Base-by-base conservation (phyloP, 2,329 filamentous ascomycete species). In the Leptographium wingfieldii region DNA sequence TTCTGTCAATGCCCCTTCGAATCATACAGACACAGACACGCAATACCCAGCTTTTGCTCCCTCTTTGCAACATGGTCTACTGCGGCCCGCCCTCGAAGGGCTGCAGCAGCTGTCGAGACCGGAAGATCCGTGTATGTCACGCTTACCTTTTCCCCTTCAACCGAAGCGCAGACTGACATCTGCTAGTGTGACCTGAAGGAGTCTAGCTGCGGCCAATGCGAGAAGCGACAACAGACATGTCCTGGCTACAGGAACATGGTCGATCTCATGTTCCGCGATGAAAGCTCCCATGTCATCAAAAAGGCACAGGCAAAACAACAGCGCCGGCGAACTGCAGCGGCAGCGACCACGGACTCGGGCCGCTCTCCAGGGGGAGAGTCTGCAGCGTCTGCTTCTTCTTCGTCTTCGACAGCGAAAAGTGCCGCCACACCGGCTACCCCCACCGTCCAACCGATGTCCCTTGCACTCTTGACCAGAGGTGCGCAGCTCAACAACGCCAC, bases 181-280 rank as follows among this genome's bases (percentile, higher is more conserved):
- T 2, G 22, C 53, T 63, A 82, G 79, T 83, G 80, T 67, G 80
- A 82, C 65, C 76, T 80, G 66, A 72, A 69, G 60, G 73, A 75
- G 54, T 76, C 77, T 11, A 73, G 74, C 55, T 83, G 80, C 60
- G 78, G 78, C 55, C 80, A 82, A 67, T 83, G 80, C 66, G 73
- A 74, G 56, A 80, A 80, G 66, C 75, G 78, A 51, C 73, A 77
- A 60, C 73, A 77, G 58, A 61, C 69, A 69, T 83, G 80, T 61
- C 79, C 80, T 38, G 80, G 80, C 59, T 83, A 83, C 65, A 72
- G 80, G 52, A 79, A 80, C 63, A 71, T 78, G 56, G 74, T 80
- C 49, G 80, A 82, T 63, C 73, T 82, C 62, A 80, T 82, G 73
- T 82, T 83, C 64, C 76, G 80, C 51, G 78, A 82, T 65, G 77